Percentiles rank a stretch among this genome's conserved stretches.
These are phyloP conservation scores for Vicia sativa DNA, from an alignment of 306 rosid genomes.

Conservation along the genomic window DNA sequence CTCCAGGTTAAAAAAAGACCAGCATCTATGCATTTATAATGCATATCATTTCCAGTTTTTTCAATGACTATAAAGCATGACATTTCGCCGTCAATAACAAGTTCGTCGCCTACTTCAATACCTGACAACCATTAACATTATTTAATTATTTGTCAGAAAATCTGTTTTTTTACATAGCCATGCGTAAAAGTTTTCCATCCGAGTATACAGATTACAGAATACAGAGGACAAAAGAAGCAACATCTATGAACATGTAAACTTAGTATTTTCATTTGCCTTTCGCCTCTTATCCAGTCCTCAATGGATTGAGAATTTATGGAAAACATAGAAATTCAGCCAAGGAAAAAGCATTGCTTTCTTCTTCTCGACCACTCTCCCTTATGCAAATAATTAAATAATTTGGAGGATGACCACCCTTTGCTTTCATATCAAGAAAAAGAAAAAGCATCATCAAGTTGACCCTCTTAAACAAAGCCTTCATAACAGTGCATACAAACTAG, in stretches of 20 bases:
- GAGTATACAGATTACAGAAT: too few relatives aligned
- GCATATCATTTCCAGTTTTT: slow-evolving; percentile 67
- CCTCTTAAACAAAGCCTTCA: slow-evolving; percentile 74
- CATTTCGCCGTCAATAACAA: slow-evolving; percentile 93
- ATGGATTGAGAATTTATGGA: too few relatives aligned
- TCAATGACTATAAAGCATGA: slow-evolving; percentile 73
- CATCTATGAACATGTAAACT: too few relatives aligned
- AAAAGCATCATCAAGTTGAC: slow-evolving; percentile 86
- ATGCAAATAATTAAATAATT: background rate
- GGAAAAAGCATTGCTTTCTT: too few relatives aligned
- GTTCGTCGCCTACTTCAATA: slow-evolving; percentile 72
- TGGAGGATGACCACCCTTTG: slow-evolving; percentile 87
- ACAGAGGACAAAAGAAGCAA: too few relatives aligned
- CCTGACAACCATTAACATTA: slow-evolving; percentile 51
- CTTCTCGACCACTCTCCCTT: background rate
- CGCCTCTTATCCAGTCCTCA: too few relatives aligned
- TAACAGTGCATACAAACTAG: slow-evolving; percentile 72
- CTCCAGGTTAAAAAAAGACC: slow-evolving; percentile 91
- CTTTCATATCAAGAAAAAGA: slow-evolving; percentile 89
- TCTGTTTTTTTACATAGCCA: too few relatives aligned
- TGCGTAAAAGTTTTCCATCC: too few relatives aligned
- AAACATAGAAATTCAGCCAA: too few relatives aligned
- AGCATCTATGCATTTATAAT: slow-evolving; percentile 74
- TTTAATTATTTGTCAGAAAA: too few relatives aligned
- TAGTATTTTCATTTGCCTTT: too few relatives aligned